Conservation (phyloP, 176 grass and related monocot species). For the barley (Hordeum vulgare) region MorexV3_pseudomolecules_assembly NC_058520.1:216938510-216939009, state of each 20-base stretch:
- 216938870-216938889: conserved; percentile 99
- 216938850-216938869: conserved; percentile 97
- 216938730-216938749: background rate
- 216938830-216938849: conserved; percentile 93
- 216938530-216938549: conserved; percentile 54
- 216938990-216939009: conserved; percentile 44
- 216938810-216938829: conserved; percentile 88
- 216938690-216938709: background rate
- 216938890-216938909: conserved; percentile 99
- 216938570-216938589: conserved; percentile 97
- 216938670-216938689: conserved; percentile 54
- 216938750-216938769: conserved; percentile 16
- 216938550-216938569: conserved; percentile 96
- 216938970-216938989: background rate
- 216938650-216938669: conserved; percentile 82
- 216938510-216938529: background rate
- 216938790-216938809: conserved; percentile 69
- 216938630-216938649: conserved; percentile 87
- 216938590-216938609: conserved; percentile 81
- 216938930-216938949: background rate
- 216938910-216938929: conserved; percentile 23
- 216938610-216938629: conserved; percentile 97
- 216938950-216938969: background rate
- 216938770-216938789: conserved; percentile 89
- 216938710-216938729: background rate